Base-by-base conservation (phyloP, 768 basidiomycete genomes). In the Pulveroboletus sp. region DNA sequence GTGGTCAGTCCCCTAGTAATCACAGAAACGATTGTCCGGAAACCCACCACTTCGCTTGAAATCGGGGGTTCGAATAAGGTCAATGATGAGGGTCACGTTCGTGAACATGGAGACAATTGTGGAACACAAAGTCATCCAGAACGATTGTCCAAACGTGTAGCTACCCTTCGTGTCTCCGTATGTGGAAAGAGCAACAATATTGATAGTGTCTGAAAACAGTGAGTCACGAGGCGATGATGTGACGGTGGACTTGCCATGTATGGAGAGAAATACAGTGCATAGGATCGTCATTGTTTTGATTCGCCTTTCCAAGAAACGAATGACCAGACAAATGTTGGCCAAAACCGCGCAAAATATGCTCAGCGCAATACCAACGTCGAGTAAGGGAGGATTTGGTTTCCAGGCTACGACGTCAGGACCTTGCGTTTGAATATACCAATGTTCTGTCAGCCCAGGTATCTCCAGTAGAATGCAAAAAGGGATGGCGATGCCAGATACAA, bases 401-500 rank as follows among this genome's bases (percentile, higher is more conserved):
- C 64, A 71, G 31, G 85, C 76, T 1, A 84, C 67, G 5, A 69
- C 64, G 17, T 70, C 62, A 24, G 36, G 19, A 13, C 47, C 51
- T 25, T 72, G 67, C 0, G 80, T 87, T 6, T 75, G 75, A 48
- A 85, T 76, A 53, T 83, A 88, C 88, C 87, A 88, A 44, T 77
- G 75, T 50, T 82, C 83, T 1, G 87, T 91, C 11, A 91, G 67
- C 14, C 85, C 85, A 1, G 90, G 90, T 24, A 93, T 87, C 57
- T 87, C 85, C 25, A 92, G 73, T n/a, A 93, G 73, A 41, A 91
- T 86, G 16, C 84, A 79, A 58, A 93, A 89, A 0, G 87, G 85
- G 32, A 87, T 80, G 51, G 82, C 63, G 34, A 85, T 72, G 17
- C 84, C 85, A 13, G 87, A 81, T 9, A 88, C 48, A 35, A 89